Evolutionary conservation across 2,329 filamentous ascomycete species (phyloP).

Genomic region (Mariannaea elegans): DNA sequence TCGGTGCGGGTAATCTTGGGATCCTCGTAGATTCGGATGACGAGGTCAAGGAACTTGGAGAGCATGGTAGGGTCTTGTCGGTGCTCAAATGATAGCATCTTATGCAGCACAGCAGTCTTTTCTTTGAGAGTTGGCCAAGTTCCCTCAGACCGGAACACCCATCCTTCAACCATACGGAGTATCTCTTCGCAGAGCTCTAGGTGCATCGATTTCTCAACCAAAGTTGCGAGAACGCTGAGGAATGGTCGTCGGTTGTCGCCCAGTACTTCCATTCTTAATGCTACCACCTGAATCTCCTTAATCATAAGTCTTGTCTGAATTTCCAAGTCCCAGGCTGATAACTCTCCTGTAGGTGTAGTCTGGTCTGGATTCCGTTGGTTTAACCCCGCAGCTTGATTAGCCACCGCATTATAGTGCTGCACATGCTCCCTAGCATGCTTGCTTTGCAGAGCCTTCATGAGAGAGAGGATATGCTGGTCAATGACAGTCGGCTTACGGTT

Average conservation of each 20-base stretch:
- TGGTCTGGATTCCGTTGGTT: constrained; percentile 61
- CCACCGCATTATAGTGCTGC: constrained; percentile 71
- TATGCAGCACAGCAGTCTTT: constrained; percentile 98
- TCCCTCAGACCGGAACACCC: constrained; percentile 95
- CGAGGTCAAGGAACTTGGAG: constrained; percentile 92
- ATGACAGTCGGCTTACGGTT: constrained; percentile 86
- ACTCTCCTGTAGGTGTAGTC: constrained; percentile 60
- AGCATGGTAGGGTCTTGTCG: constrained; percentile 84
- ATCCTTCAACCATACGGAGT: constrained; percentile 89
- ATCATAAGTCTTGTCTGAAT: constrained; percentile 92
- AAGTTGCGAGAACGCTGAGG: constrained; percentile 90
- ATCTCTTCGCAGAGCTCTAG: constrained; percentile 90
- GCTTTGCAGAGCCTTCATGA: constrained; percentile 93
- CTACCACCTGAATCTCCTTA: constrained; percentile 93
- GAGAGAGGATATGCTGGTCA: constrained; percentile 83
- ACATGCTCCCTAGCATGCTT: constrained; percentile 96
- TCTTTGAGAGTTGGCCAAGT: constrained; percentile 98
- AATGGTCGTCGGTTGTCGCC: constrained; percentile 93
- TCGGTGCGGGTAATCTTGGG: constrained; percentile 95
- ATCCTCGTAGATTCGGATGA: constrained; percentile 98
- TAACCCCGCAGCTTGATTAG: constrained; percentile 57
- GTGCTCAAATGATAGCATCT: constrained; percentile 96
- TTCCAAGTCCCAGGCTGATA: constrained; percentile 81
- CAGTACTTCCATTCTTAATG: constrained; percentile 89
- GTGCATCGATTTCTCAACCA: constrained; percentile 95